These are phyloP conservation scores for Actinomucor elegans DNA, from an alignment of 371 early-diverging fungal genomes.

Conservation along the genomic window DNA sequence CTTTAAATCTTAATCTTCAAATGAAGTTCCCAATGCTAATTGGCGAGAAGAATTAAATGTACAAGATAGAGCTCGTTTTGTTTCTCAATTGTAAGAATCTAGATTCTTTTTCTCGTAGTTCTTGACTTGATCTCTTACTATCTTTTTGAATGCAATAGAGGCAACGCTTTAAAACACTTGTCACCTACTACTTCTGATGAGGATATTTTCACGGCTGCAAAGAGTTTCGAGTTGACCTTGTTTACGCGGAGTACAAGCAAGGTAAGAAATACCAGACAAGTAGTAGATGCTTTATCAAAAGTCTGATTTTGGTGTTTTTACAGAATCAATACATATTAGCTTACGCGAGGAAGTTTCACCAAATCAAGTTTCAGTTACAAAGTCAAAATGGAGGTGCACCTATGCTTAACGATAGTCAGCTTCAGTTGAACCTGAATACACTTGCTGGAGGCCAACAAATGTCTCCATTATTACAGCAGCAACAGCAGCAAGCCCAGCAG, in stretches of 20 bases:
- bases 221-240: conserved; percentile 39
- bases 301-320: not conserved
- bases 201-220: conserved; percentile 46
- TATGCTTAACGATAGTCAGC: conserved; percentile 36
- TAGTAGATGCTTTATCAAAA: not conserved
- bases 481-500: conserved; percentile 25
- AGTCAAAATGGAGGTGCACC: conserved; percentile 21
- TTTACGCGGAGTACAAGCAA: conserved; percentile 41
- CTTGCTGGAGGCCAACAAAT: conserved; percentile 32
- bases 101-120: not conserved
- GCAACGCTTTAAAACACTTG: conserved; percentile 38
- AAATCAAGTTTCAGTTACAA: conserved; percentile 36
- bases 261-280: conserved; percentile 19
- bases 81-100: conserved; percentile 26
- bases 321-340: conserved; percentile 31
- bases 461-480: conserved; percentile 40
- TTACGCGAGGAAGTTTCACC: conserved; percentile 31
- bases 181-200: conserved; percentile 42
- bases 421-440: conserved; percentile 25
- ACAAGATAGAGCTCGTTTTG: conserved; percentile 34
- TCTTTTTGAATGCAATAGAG: conserved; percentile 20
- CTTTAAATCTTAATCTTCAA: conserved; percentile 9
- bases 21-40: conserved; percentile 29
- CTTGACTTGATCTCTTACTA: not conserved
- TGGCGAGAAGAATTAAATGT: conserved; percentile 36